Evolutionary conservation across 2,329 filamentous ascomycete genomes (phyloP).

Genomic region (Ilyonectria destructans): DNA sequence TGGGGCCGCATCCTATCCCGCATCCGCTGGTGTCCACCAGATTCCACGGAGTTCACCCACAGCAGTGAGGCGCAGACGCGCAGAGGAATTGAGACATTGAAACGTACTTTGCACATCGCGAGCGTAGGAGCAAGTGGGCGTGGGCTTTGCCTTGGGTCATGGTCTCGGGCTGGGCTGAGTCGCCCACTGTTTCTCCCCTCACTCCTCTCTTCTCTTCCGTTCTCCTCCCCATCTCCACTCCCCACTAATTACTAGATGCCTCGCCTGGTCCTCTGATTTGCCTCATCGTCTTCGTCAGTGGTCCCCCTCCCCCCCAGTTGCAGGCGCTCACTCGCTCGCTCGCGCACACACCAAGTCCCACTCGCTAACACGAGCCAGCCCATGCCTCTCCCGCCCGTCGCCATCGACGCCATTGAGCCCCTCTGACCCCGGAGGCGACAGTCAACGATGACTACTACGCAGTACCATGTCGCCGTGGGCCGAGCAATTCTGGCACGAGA

Average conservation of each 20-base stretch:
- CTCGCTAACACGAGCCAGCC: slow-evolving; percentile 46
- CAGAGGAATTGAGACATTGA: slow-evolving; percentile 21
- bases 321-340: slow-evolving; percentile 41
- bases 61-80: slow-evolving; percentile 15
- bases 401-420: slow-evolving; percentile 50
- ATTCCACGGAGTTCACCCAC: slow-evolving; percentile 42
- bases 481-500: slow-evolving; percentile 50
- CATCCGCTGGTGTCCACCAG: slow-evolving; percentile 38
- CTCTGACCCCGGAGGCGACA: slow-evolving; percentile 46
- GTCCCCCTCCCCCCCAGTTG: slow-evolving; percentile 22
- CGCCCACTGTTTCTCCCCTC: slow-evolving; percentile 32
- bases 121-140: slow-evolving; percentile 24
- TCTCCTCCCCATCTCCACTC: slow-evolving; percentile 28
- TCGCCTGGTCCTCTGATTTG: slow-evolving; percentile 35
- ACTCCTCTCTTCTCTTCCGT: slow-evolving; percentile 19
- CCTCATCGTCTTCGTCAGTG: slow-evolving; percentile 29
- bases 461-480: slow-evolving; percentile 46
- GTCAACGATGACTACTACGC: slow-evolving; percentile 35
- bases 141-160: slow-evolving; percentile 22
- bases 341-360: slow-evolving; percentile 20
- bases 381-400: slow-evolving; percentile 51
- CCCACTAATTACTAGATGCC: slow-evolving; percentile 29
- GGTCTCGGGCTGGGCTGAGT: slow-evolving; percentile 16
- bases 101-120: slow-evolving; percentile 19
- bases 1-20: slow-evolving; percentile 41